Base-by-base conservation (phyloP, 495 filamentous ascomycete species). In the Emericellopsis terricola region DNA sequence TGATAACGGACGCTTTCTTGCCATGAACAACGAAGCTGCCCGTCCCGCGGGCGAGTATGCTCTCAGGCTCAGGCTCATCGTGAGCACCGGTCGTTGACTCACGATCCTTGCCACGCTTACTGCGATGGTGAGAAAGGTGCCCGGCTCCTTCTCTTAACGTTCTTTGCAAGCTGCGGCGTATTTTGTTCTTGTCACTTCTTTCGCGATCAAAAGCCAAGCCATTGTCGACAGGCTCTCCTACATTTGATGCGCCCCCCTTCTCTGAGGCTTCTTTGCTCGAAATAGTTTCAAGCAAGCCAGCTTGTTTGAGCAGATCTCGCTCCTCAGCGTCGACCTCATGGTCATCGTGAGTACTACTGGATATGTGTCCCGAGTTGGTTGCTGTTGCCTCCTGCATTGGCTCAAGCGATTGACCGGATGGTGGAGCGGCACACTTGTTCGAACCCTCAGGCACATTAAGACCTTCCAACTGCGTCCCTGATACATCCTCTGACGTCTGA, bases 1-100 rank as follows among this genome's bases (percentile, higher is more conserved):
- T 92, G 39, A 97, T 76, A 32, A 97, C 78, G 0, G 83, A 93
- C 2, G 89, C 89, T 52, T 97, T 96, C 60, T 97, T 97, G 36
- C 89, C 89, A 48, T 97, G 89, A 3, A 97, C 76, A 4, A 83
- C 92, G 50, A 97, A 96, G 42, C 79, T 91, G 8, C 83, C 81
- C 8, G 76, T 71, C 17, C 77, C 78, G 13, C 89, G 70, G 10
- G 76, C 55, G 7, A 97, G 64, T 8, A 75, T 70, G 50, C 86
- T 83, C 31, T 71, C 68, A 16, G 60, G 56, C 31, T 41, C 41
- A 35, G 59, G 59, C 21, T 86, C 81, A 15, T 81, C 80, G n/a
- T 62, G 46, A 3, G 56, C 62, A 15, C 60, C 62, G 40, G 69
- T 73, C 11, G 79, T 73, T 2, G 65, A 55, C 0, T n/a, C n/a